These are phyloP conservation scores for Ganoderma resinaceum DNA, from an alignment of 1,284 basidiomycete genomes.

Conservation along the genomic window DNA sequence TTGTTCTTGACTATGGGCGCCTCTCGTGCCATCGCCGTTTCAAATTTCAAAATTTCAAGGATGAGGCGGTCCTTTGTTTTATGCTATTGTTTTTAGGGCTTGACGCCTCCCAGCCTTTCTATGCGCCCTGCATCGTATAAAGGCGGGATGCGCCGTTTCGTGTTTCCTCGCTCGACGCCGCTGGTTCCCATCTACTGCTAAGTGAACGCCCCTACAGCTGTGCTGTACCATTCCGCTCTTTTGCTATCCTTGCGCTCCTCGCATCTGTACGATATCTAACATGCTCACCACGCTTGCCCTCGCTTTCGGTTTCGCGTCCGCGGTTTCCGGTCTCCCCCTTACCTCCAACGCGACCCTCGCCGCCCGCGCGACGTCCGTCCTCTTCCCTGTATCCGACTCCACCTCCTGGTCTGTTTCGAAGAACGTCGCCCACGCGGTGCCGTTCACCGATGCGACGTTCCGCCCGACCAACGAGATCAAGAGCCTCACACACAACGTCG, in stretches of 20 bases:
- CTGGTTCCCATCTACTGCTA: slow-evolving; percentile 23
- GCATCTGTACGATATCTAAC: not conserved
- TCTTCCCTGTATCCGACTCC: slow-evolving; percentile 51
- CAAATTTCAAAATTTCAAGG: slow-evolving; percentile 2
- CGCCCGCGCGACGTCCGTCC: slow-evolving; percentile 28
- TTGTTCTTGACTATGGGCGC: not conserved
- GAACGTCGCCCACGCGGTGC: slow-evolving; percentile 40
- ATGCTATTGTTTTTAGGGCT: slow-evolving; percentile 6
- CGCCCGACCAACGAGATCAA: slow-evolving; percentile 45
- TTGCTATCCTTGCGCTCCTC: not conserved
- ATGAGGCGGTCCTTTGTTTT: not conserved
- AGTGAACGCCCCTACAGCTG: slow-evolving; percentile 14
- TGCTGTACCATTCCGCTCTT: slow-evolving; percentile 12
- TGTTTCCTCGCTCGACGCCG: slow-evolving; percentile 28
- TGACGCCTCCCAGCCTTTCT: not conserved
- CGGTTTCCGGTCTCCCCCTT: slow-evolving; percentile 25
- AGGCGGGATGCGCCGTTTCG: not conserved
- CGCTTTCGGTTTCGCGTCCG: slow-evolving; percentile 29
- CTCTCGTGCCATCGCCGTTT: not conserved
- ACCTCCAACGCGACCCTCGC: slow-evolving; percentile 11
- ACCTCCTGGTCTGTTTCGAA: slow-evolving; percentile 51
- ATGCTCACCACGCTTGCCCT: slow-evolving; percentile 23
- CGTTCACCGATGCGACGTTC: slow-evolving; percentile 53
- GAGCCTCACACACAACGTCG: slow-evolving; percentile 48
- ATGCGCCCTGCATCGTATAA: slow-evolving; percentile 20